Conservation (phyloP, 345 rosid species). For the Psidium friedrichsthalianum region DNA sequence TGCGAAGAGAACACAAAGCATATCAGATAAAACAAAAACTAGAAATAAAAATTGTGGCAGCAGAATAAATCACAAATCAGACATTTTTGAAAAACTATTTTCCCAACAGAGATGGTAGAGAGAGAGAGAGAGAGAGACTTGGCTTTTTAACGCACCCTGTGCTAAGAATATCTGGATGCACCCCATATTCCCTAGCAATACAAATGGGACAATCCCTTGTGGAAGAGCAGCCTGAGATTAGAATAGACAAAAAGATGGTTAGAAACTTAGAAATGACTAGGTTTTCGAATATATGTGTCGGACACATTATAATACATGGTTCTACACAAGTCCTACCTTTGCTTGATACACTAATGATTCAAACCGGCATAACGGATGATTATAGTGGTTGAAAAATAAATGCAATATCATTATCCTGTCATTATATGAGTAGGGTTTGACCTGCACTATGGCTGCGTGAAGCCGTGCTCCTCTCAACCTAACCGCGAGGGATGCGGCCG, state of each 20-base stretch:
- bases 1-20: constrained; percentile 8
- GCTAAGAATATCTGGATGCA: constrained; percentile 67
- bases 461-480: constrained; percentile 40
- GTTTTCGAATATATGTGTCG: neutral
- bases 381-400: neutral
- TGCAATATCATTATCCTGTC: neutral
- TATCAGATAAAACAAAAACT: neutral
- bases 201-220: constrained; percentile 75
- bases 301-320: neutral
- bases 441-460: constrained; percentile 78
- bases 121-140: neutral
- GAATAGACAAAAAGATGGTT: neutral
- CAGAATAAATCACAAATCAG: neutral
- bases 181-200: constrained; percentile 63
- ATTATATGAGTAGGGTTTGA: neutral
- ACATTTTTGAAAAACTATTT: neutral
- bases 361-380: neutral
- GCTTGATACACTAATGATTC: neutral
- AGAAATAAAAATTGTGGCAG: neutral
- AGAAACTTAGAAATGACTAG: neutral
- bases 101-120: neutral
- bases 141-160: constrained; percentile 41
- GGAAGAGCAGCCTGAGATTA: constrained; percentile 64
- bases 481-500: constrained; percentile 34
- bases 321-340: neutral